Base-by-base conservation (phyloP, 306 rosid genomes). In the Nissolia schottii region DNA sequence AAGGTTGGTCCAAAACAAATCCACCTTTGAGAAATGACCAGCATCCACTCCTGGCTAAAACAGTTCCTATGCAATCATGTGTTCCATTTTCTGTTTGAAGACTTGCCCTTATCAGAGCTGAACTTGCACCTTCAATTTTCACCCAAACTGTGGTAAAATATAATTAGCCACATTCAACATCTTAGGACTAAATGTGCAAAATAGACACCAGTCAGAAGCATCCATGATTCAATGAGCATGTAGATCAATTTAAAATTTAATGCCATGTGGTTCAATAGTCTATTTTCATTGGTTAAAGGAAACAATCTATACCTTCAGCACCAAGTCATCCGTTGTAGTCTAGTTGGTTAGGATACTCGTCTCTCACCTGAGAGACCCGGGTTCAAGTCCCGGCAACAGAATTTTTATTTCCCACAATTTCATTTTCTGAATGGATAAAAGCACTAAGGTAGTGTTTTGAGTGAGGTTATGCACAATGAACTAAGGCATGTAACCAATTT, bases 1-100 rank as follows among this genome's bases (percentile, higher is more conserved):
- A 86, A 14, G 85, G 71, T 0, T 69, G 78, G 16, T 64, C 22
- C 0, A 86, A 73, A 55, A 86, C 73, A 82, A 91, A 93, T n/a
- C 98, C 98, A 41, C 98, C 98, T 77, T 93, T 93, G 22, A 93
- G 96, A 65, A 93, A 91, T 37, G 98, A 93, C 97, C 98, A 93
- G 73, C 97, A 93, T 57, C 91, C 91, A 55, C 7, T n/a, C 77
- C 77, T 91, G 20, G 97, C 94, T 16, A 82, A 78, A 67, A 87
- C 94, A 15, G 92, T 86, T 5, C 95, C 98, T 22, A 93, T 84
- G 69, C 97, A 91, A 14, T 61, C 22, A 55, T 74, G 60, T 6
- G 76, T 71, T 2, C 82, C 80, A 7, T 73, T 62, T 55, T 83
- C 89, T 6, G 87, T 75, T 70, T 75, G 67, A 0, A 93, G 78